Conservation (phyloP, 768 basidiomycete genomes). For the Boletus rufocinnamomeus region DNA sequence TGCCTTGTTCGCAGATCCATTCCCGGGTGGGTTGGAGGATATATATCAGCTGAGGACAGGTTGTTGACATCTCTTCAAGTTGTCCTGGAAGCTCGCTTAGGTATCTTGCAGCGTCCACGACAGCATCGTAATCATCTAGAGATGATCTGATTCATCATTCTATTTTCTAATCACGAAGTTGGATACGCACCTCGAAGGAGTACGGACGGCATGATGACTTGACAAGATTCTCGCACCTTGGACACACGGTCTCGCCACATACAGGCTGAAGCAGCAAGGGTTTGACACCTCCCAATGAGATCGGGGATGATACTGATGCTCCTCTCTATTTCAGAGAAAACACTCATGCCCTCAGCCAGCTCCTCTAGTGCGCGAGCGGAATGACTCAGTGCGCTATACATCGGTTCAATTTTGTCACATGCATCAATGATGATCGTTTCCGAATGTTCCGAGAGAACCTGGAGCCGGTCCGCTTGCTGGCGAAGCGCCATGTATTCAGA, state of each 20-base stretch:
- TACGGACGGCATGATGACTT: slow-evolving; percentile 29
- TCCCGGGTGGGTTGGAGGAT: slow-evolving; percentile 29
- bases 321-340: slow-evolving; percentile 37
- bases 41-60: slow-evolving; percentile 33
- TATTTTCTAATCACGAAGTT: background rate
- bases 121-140: slow-evolving; percentile 39
- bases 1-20: slow-evolving; percentile 36
- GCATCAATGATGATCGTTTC: slow-evolving; percentile 25
- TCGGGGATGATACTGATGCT: slow-evolving; percentile 16
- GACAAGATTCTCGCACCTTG: slow-evolving; percentile 23
- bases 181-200: slow-evolving; percentile 40
- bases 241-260: slow-evolving; percentile 33
- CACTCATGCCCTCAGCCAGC: slow-evolving; percentile 35
- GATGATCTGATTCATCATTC: background rate
- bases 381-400: slow-evolving; percentile 21
- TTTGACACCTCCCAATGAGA: slow-evolving; percentile 33
- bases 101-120: slow-evolving; percentile 32
- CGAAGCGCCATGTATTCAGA: slow-evolving; percentile 17
- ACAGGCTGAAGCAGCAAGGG: slow-evolving; percentile 26
- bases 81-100: slow-evolving; percentile 26
- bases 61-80: slow-evolving; percentile 30
- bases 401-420: slow-evolving; percentile 16
- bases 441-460: slow-evolving; percentile 19
- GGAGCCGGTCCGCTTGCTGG: slow-evolving; percentile 22
- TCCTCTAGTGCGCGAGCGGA: slow-evolving; percentile 40